phyloP scores from a whole-genome alignment of 202 grass and related monocot genomes.

The Musa balbisiana region DNA sequence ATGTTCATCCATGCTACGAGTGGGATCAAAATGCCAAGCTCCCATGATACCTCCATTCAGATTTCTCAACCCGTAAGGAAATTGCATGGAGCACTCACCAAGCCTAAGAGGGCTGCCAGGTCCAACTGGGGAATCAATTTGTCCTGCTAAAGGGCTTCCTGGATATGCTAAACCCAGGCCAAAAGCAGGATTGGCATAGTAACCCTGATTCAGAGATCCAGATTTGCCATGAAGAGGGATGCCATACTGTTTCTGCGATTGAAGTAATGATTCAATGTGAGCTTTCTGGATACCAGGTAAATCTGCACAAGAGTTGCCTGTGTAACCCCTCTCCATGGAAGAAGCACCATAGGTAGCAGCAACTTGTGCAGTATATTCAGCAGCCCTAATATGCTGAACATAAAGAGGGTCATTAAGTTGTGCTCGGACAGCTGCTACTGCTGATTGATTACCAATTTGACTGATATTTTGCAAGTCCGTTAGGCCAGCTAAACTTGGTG shows the following conservation, averaged over 20 bases:
- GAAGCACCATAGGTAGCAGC: constrained; percentile 34
- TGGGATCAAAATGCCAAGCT: constrained; percentile 51
- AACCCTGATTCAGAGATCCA: constrained; percentile 41
- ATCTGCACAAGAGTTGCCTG: constrained; percentile 44
- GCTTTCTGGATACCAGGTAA: constrained; percentile 61
- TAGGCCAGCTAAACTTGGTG: constrained; percentile 43
- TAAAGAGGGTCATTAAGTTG: constrained; percentile 65
- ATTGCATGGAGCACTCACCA: constrained; percentile 55
- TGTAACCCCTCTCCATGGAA: constrained; percentile 46
- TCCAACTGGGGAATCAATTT: constrained; percentile 43
- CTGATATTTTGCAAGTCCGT: constrained; percentile 50
- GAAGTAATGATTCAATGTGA: constrained; percentile 71
- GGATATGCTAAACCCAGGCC: constrained; percentile 61
- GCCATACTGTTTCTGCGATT: constrained; percentile 75
- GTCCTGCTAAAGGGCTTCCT: constrained; percentile 72
- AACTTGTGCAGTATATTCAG: constrained; percentile 50
- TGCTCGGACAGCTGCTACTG: constrained; percentile 30
- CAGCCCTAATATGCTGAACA: constrained; percentile 57
- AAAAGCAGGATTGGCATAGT: constrained; percentile 50
- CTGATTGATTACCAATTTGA: constrained; percentile 43
- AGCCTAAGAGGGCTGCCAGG: constrained; percentile 64
- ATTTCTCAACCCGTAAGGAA: constrained; percentile 56
- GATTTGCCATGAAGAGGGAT: constrained; percentile 57
- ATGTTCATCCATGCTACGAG: constrained; percentile 46
- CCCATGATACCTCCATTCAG: constrained; percentile 26